Percentiles rank a stretch among this genome's conserved stretches.
These are phyloP conservation scores for Penicillium psychrosexuale DNA, from an alignment of 2,329 filamentous ascomycete genomes.

Conservation along the genomic window DNA sequence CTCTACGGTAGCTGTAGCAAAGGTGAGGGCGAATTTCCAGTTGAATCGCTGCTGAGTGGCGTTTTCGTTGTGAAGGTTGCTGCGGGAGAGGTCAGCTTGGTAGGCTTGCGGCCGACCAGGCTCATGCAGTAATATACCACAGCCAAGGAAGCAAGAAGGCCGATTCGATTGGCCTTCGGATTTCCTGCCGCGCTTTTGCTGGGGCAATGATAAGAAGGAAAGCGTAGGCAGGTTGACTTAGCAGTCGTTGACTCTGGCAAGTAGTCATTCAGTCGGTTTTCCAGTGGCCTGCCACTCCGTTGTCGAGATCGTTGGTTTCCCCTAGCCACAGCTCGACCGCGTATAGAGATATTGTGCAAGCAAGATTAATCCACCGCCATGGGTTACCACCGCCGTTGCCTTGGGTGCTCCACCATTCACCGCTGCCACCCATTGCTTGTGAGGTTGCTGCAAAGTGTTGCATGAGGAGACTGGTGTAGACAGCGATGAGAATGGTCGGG, in stretches of 20 bases:
- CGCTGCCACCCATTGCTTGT: slow-evolving; percentile 58
- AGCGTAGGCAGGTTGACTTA: background rate
- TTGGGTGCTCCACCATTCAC: slow-evolving; percentile 79
- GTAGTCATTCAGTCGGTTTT: slow-evolving; percentile 70
- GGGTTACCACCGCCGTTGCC: slow-evolving; percentile 80
- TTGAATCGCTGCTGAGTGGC: background rate
- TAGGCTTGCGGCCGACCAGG: background rate
- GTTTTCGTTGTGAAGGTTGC: background rate
- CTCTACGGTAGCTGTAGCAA: background rate
- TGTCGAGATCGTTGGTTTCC: slow-evolving; percentile 67
- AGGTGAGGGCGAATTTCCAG: background rate
- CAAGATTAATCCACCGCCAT: slow-evolving; percentile 92
- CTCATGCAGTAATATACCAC: background rate
- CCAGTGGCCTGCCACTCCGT: slow-evolving; percentile 74
- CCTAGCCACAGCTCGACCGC: slow-evolving; percentile 86
- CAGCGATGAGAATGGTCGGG: slow-evolving; percentile 87
- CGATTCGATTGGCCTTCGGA: background rate
- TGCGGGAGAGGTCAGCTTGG: background rate
- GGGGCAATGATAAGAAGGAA: background rate
- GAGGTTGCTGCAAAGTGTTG: slow-evolving; percentile 84
- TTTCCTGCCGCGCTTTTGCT: background rate
- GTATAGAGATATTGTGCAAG: slow-evolving; percentile 83
- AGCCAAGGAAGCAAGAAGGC: background rate
- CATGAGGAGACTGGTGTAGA: slow-evolving; percentile 92
- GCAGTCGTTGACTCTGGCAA: background rate